Base-by-base conservation (phyloP, 1,284 basidiomycete genomes). In the Ustilago nuda region DNA sequence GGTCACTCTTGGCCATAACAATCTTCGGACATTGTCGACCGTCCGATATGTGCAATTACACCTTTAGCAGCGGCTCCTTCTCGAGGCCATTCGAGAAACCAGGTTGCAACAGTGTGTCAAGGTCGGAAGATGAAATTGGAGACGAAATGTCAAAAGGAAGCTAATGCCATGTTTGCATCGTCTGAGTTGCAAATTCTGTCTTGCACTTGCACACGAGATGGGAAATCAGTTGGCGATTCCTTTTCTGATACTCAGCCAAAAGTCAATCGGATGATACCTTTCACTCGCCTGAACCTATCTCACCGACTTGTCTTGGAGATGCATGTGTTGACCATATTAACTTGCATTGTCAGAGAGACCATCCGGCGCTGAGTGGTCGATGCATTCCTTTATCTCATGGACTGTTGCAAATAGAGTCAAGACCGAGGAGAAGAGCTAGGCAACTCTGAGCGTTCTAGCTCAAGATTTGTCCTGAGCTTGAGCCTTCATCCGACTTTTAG, bases 151-250 rank as follows among this genome's bases (percentile, higher is more conserved):
- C 51, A 53, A 53, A 53, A 35, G 17, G 51, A 15, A 53, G 51
- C 51, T 53, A 53, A 51, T 7, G 27, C 27, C 43, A 51, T 51
- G 48, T 51, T 3, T 50, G 48, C 48, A 50, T 50, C 27, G 48
- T 27, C 48, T 30, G 48, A 50, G 27, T 17, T 50, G 48, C 27
- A 30, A 53, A 36, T 23, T n/a, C 17, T 32, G 51, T 30, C 30
- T 53, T 33, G 7, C 19, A 2, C 45, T 32, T 19, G 11, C 27
- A 32, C 27, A 12, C 23, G 30, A 50, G 30, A 19, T 50, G 8
- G 46, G 32, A 52, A 35, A 33, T 52, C 30, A 52, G 23, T 19
- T 52, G 51, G 51, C 51, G 51, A 53, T 36, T 53, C 51, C 30
- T 8, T 53, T 27, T 36, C 23, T 19, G 50, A 32, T 9, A 48